Percentiles rank a stretch among this genome's conserved stretches.
Evolutionary conservation across 2,329 filamentous ascomycete genomes (phyloP).

Genomic region (Clonostachys chloroleuca): DNA sequence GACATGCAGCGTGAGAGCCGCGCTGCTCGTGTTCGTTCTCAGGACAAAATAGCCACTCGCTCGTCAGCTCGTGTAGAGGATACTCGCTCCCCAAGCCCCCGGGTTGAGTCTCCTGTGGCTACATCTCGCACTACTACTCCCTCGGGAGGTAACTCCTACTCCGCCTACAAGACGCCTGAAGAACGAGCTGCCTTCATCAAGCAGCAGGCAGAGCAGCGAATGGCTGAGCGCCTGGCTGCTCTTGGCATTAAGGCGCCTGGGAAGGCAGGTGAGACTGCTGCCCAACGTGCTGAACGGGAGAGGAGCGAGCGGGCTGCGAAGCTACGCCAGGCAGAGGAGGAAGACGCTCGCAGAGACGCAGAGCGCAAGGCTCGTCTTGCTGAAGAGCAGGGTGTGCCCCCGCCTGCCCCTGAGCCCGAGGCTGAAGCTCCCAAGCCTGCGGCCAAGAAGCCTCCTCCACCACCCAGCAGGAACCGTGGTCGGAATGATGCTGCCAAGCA

Average conservation of each 20-base stretch:
- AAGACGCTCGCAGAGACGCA: constrained; percentile 82
- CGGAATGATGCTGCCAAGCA: constrained; percentile 41
- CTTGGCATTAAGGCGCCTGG: constrained; percentile 82
- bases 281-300: constrained; percentile 86
- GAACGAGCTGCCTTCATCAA: constrained; percentile 95
- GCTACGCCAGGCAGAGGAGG: constrained; percentile 84
- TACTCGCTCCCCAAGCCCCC: constrained; percentile 36
- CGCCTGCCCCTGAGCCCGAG: constrained; percentile 42
- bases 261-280: constrained; percentile 74
- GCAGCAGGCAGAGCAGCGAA: constrained; percentile 92
- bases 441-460: constrained; percentile 68
- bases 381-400: constrained; percentile 66
- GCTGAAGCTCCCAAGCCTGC: constrained; percentile 30
- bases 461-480: constrained; percentile 68
- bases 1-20: constrained; percentile 87
- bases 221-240: constrained; percentile 92
- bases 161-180: constrained; percentile 84
- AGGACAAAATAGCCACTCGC: constrained; percentile 47
- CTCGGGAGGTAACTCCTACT: constrained; percentile 62
- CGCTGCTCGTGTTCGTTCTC: constrained; percentile 61
- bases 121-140: constrained; percentile 44
- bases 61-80: constrained; percentile 34
- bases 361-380: constrained; percentile 81
- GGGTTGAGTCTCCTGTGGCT: constrained; percentile 47
- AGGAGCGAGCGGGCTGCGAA: constrained; percentile 83